Evolutionary conservation across 148 eudicot genomes (phyloP).

Genomic region (Vaccinium corymbosum): DNA sequence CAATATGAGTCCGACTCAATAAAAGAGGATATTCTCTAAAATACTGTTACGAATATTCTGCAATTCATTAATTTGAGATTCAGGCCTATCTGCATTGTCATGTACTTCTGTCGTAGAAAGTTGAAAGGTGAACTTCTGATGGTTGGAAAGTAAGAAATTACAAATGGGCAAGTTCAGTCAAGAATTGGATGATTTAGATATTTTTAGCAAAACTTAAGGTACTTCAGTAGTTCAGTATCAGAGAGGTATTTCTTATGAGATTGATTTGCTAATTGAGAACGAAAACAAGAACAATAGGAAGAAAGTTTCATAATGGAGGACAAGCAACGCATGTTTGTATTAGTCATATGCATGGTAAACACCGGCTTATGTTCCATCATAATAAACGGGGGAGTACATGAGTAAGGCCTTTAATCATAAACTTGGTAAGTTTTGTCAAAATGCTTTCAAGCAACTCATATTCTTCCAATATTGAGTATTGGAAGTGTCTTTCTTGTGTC

Average conservation of each 20-base stretch:
- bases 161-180: background rate
- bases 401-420: background rate
- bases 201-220: background rate
- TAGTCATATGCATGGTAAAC: background rate
- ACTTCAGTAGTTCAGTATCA: background rate
- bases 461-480: background rate
- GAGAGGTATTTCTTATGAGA: background rate
- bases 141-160: background rate
- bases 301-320: background rate
- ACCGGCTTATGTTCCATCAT: background rate
- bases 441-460: constrained; percentile 5
- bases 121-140: background rate
- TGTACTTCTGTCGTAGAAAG: background rate
- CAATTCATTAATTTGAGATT: background rate
- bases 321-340: background rate
- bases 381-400: background rate
- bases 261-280: background rate
- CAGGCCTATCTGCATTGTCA: background rate
- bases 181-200: background rate
- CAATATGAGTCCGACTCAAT: no score
- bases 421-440: background rate
- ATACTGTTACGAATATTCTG: background rate
- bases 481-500: background rate
- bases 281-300: background rate
- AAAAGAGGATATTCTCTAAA: background rate